phyloP scores from a whole-genome alignment of 2,329 filamentous ascomycete genomes.

The Davidsoniella eucalypti region DNA sequence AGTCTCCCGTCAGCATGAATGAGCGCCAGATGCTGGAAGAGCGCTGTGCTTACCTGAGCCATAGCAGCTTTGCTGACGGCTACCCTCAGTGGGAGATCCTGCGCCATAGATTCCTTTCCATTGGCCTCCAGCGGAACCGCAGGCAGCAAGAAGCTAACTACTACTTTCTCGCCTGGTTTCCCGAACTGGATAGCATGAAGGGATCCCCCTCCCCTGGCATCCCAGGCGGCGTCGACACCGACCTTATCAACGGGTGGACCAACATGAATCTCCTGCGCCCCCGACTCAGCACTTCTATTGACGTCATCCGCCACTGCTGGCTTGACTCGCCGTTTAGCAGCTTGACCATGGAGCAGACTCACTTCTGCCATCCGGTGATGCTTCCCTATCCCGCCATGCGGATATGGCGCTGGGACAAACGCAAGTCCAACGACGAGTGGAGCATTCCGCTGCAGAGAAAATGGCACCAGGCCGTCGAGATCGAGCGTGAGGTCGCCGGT shows the following conservation, averaged over 20 bases:
- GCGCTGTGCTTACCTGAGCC: not conserved
- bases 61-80: not conserved
- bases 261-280: not conserved
- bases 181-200: not conserved
- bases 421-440: not conserved
- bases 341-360: not conserved
- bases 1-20: no score
- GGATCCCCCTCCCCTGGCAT: no score
- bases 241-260: slow-evolving; percentile 2
- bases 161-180: not conserved
- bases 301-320: not conserved
- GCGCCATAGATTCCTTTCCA: not conserved
- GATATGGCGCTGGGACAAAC: slow-evolving; percentile 4
- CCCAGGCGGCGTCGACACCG: not conserved
- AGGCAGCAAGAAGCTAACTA: no score
- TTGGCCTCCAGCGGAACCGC: not conserved
- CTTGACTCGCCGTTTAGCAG: not conserved
- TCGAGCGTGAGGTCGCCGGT: not conserved
- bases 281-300: not conserved
- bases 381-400: slow-evolving; percentile 1
- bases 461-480: not conserved
- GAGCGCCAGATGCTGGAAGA: not conserved
- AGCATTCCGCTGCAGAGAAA: not conserved
- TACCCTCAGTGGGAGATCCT: not conserved
- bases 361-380: not conserved